Evolutionary conservation across 208 protist genomes (phyloP).

Genomic region (Herpetomonas tarakana): DNA sequence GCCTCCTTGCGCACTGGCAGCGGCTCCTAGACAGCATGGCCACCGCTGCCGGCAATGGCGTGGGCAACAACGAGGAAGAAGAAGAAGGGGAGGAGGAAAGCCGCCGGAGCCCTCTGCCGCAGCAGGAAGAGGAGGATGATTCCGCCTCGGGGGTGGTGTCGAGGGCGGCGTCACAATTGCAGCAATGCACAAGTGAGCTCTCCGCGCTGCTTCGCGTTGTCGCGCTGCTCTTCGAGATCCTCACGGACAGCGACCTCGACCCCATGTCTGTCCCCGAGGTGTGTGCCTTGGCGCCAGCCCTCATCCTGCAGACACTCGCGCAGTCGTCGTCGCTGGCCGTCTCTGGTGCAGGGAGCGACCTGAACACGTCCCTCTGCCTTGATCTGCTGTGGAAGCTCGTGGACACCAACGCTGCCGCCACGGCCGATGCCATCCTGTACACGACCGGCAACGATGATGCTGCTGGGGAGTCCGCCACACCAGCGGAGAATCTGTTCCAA

Average conservation of each 20-base stretch:
- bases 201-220: neutral
- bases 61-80: too few species aligned
- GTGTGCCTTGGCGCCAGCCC: neutral
- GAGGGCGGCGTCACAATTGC: too few species aligned
- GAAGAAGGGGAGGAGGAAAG: too few species aligned
- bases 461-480: slow-evolving; percentile 10
- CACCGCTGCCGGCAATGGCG: too few species aligned
- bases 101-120: too few species aligned
- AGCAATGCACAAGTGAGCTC: neutral
- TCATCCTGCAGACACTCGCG: neutral
- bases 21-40: neutral
- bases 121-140: too few species aligned
- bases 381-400: neutral
- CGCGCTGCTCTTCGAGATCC: neutral
- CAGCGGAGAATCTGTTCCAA: slow-evolving; percentile 55
- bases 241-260: neutral
- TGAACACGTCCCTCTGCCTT: neutral
- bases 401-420: neutral
- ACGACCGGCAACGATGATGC: neutral
- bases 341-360: neutral
- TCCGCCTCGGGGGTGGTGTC: too few species aligned
- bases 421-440: neutral
- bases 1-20: neutral
- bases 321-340: neutral
- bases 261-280: neutral